phyloP scores from a whole-genome alignment of 2,329 filamentous ascomycete genomes.

The Pyricularia sp. region DNA sequence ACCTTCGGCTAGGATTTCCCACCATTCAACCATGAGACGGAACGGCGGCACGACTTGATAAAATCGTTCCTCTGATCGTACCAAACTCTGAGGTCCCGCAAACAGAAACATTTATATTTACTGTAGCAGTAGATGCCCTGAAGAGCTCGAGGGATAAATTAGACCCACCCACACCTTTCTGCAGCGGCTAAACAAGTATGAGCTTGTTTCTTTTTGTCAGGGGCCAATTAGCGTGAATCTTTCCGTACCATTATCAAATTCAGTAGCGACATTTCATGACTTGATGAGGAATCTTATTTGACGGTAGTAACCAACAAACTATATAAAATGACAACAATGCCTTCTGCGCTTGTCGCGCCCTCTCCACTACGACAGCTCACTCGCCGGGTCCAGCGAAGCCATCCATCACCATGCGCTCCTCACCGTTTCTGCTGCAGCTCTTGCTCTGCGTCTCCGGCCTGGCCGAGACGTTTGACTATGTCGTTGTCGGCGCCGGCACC shows the following conservation, averaged over 20 bases:
- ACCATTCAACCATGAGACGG: neutral
- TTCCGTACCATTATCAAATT: neutral
- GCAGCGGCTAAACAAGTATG: neutral
- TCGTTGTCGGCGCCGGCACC: slow-evolving; percentile 33
- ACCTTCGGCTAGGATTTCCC: neutral
- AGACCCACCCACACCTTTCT: neutral
- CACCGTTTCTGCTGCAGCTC: neutral
- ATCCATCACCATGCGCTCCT: neutral
- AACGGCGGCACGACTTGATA: neutral
- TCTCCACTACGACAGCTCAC: neutral
- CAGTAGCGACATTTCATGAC: neutral
- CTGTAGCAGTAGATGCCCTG: neutral
- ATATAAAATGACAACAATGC: neutral
- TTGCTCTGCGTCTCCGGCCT: neutral
- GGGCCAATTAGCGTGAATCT: neutral
- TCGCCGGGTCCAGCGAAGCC: slow-evolving; percentile 3
- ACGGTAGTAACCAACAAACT: neutral
- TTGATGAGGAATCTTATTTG: neutral
- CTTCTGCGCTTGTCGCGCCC: neutral
- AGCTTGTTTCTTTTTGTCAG: neutral
- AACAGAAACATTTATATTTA: neutral
- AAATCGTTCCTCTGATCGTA: neutral
- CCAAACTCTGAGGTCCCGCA: neutral
- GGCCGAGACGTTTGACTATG: slow-evolving; percentile 17
- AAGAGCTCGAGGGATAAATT: neutral